Evolutionary conservation across 169 alveolate genomes (phyloP).

Genomic region (Plasmodium malariae): DNA sequence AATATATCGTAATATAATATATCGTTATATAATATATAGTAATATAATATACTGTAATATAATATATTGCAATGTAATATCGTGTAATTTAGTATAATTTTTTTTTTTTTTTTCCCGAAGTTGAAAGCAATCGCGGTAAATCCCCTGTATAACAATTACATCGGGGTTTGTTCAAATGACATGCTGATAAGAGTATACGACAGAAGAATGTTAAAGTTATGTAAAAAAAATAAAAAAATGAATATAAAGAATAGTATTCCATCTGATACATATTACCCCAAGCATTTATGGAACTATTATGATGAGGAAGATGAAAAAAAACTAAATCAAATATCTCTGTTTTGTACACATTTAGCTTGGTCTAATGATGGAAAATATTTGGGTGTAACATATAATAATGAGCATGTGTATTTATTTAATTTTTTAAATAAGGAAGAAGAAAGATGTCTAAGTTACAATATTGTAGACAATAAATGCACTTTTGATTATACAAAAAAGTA

Average conservation of each 20-base stretch:
- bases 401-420: slow-evolving; percentile 78
- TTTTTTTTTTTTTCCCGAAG: slow-evolving; percentile 22
- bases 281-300: slow-evolving; percentile 75
- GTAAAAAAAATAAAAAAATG: slow-evolving; percentile 38
- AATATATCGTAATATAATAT: too few species aligned
- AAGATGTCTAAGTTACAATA: slow-evolving; percentile 16
- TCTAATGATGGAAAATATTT: slow-evolving; percentile 72
- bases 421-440: slow-evolving; percentile 66
- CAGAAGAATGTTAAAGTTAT: slow-evolving; percentile 76
- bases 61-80: too few species aligned
- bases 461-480: slow-evolving; percentile 13
- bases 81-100: background rate
- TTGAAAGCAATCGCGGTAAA: slow-evolving; percentile 79
- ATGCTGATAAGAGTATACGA: slow-evolving; percentile 80
- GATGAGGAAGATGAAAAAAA: slow-evolving; percentile 51
- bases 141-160: slow-evolving; percentile 76
- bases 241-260: slow-evolving; percentile 67
- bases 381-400: slow-evolving; percentile 77
- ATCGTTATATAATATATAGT: too few species aligned
- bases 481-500: background rate
- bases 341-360: slow-evolving; percentile 73
- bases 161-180: slow-evolving; percentile 81
- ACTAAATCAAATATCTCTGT: background rate
- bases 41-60: too few species aligned
- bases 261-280: slow-evolving; percentile 77